Conservation (phyloP, 2,329 filamentous ascomycete genomes). For the Boeremia lycopersici region DNA sequence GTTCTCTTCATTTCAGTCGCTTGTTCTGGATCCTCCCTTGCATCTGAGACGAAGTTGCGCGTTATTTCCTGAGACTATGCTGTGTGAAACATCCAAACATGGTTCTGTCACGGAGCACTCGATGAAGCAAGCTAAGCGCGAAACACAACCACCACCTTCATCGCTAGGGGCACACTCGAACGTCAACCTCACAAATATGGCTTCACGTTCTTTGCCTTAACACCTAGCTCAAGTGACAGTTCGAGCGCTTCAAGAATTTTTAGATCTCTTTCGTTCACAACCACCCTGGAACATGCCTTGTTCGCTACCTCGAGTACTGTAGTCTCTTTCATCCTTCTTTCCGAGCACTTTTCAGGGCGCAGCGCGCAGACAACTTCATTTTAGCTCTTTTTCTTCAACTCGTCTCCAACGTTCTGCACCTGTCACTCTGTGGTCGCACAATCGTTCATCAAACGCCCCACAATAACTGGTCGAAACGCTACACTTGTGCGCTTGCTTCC, state of each 20-base stretch:
- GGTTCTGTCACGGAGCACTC: constrained; percentile 5
- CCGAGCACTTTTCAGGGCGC: background rate
- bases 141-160: constrained; percentile 8
- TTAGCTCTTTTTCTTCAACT: background rate
- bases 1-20: background rate
- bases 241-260: background rate
- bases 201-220: constrained; percentile 9
- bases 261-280: background rate
- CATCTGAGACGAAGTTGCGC: constrained; percentile 3
- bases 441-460: constrained; percentile 11
- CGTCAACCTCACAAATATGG: constrained; percentile 12
- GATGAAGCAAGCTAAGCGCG: constrained; percentile 16
- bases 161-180: constrained; percentile 7
- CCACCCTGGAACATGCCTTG: background rate
- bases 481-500: background rate
- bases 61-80: constrained; percentile 4
- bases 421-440: constrained; percentile 13
- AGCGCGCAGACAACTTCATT: background rate
- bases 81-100: constrained; percentile 12
- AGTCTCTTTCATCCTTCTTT: background rate
- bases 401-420: constrained; percentile 1
- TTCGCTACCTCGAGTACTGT: background rate
- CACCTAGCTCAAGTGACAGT: constrained; percentile 6
- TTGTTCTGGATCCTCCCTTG: background rate
- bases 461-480: constrained; percentile 9